These are phyloP conservation scores for Penicillium riverlandense DNA, from an alignment of 495 filamentous ascomycete species.

Conservation along the genomic window DNA sequence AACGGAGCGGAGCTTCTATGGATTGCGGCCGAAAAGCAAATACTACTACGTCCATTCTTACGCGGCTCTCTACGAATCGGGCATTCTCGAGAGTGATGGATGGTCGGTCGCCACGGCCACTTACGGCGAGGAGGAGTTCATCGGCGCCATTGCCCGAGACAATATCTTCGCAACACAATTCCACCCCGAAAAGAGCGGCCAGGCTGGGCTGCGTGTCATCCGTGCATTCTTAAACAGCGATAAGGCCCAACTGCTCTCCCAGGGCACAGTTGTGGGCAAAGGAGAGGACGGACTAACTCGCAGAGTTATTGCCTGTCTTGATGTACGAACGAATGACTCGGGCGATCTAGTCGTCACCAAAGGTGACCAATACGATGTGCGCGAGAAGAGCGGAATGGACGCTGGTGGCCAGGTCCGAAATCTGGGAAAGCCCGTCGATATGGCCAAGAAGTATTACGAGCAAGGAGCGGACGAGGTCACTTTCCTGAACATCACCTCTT, in stretches of 20 bases:
- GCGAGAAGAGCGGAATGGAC: conserved; percentile 63
- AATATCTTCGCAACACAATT: conserved; percentile 92
- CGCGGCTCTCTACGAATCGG: conserved; percentile 67
- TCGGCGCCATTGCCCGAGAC: conserved; percentile 78
- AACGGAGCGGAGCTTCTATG: conserved; percentile 56
- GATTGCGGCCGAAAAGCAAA: conserved; percentile 70
- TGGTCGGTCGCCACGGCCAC: conserved; percentile 84
- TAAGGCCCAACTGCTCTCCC: conserved; percentile 34
- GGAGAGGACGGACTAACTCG: conserved; percentile 68
- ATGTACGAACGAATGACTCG: conserved; percentile 92
- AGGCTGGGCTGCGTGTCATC: conserved; percentile 74
- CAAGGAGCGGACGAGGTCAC: conserved; percentile 95
- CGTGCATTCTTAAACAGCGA: conserved; percentile 76
- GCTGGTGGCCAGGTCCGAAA: conserved; percentile 77
- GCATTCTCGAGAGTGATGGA: conserved; percentile 64
- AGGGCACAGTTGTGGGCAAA: conserved; percentile 12
- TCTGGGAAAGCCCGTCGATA: conserved; percentile 90
- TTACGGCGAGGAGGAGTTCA: conserved; percentile 86
- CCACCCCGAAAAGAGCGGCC: conserved; percentile 94
- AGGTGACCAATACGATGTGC: conserved; percentile 98
- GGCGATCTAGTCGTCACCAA: conserved; percentile 97
- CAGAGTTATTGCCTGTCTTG: conserved; percentile 89
- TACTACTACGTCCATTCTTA: conserved; percentile 99
- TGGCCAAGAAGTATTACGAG: conserved; percentile 91
- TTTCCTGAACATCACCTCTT: conserved; percentile 96